Percentiles rank a stretch among this genome's conserved stretches.
Conservation (phyloP, 441 rosid genomes). For the Kokia cookei region DNA sequence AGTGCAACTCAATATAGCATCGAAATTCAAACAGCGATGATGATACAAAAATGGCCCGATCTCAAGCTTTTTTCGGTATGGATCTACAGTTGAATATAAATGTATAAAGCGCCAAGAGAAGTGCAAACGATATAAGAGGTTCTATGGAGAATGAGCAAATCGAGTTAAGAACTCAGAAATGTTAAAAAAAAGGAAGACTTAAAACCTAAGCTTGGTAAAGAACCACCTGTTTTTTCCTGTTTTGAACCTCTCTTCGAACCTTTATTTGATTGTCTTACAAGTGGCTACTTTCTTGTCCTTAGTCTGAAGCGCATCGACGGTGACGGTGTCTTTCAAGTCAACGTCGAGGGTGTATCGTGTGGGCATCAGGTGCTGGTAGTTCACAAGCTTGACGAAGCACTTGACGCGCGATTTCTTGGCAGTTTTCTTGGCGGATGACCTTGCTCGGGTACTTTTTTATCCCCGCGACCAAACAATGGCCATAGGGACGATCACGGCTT, state of each 20-base stretch:
- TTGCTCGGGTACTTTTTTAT: not conserved
- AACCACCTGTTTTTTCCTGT: constrained; percentile 66
- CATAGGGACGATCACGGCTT: constrained; percentile 52
- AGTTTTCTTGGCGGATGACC: constrained; percentile 40
- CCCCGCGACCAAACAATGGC: not conserved
- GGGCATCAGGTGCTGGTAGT: constrained; percentile 63
- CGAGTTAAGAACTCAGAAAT: not conserved
- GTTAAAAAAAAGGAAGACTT: not conserved
- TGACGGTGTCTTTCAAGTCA: constrained; percentile 51
- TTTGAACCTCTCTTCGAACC: constrained; percentile 58
- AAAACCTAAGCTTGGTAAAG: constrained; percentile 67
- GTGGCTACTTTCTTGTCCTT: constrained; percentile 53
- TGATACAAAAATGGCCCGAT: not conserved
- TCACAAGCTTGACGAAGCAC: constrained; percentile 52
- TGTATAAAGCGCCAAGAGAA: not conserved
- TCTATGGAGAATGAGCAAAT: not conserved
- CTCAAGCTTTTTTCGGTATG: not conserved
- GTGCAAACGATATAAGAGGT: not conserved
- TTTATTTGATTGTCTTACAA: constrained; percentile 44
- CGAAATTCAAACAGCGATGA: not conserved
- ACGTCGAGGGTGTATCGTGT: constrained; percentile 61
- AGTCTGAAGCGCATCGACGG: constrained; percentile 28
- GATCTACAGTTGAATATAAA: not conserved
- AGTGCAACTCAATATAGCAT: not conserved
- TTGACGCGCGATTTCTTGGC: constrained; percentile 59